phyloP scores from a whole-genome alignment of 257 asterid genomes.

The Solanum appendiculatum region DNA sequence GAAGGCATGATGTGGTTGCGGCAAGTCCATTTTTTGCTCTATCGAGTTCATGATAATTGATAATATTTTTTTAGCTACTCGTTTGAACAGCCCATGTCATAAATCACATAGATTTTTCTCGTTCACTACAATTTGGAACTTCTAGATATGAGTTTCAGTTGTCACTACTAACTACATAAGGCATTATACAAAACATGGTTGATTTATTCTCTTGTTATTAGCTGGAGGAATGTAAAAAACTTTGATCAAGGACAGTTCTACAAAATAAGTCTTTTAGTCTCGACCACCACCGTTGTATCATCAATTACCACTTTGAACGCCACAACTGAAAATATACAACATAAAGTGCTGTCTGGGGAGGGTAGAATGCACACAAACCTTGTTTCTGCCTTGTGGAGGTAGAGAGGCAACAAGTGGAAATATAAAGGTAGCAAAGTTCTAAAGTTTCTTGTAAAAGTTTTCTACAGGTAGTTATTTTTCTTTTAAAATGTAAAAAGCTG shows the following conservation, averaged over 20 bases:
- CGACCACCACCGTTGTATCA: not conserved
- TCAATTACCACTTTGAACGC: not conserved
- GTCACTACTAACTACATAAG: not conserved
- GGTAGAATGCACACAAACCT: not conserved
- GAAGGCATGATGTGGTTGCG: slow-evolving; percentile 27
- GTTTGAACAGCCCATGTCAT: not conserved
- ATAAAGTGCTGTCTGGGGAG: not conserved
- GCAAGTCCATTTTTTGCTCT: not conserved
- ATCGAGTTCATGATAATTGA: not conserved
- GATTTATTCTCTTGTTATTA: not conserved
- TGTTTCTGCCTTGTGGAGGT: not conserved
- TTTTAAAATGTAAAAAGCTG: no score
- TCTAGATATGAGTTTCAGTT: not conserved
- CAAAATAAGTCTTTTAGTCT: not conserved
- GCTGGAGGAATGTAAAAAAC: not conserved
- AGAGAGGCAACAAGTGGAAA: no score
- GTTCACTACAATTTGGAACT: not conserved
- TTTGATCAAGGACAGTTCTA: not conserved
- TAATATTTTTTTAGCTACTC: not conserved
- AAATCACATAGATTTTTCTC: not conserved
- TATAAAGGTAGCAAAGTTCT: no score
- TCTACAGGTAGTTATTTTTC: no score
- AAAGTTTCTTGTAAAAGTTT: no score
- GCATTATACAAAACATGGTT: not conserved
- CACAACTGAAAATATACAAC: not conserved